phyloP scores from a whole-genome alignment of 1,284 basidiomycete species.

The Singerocomus rubriflavus region DNA sequence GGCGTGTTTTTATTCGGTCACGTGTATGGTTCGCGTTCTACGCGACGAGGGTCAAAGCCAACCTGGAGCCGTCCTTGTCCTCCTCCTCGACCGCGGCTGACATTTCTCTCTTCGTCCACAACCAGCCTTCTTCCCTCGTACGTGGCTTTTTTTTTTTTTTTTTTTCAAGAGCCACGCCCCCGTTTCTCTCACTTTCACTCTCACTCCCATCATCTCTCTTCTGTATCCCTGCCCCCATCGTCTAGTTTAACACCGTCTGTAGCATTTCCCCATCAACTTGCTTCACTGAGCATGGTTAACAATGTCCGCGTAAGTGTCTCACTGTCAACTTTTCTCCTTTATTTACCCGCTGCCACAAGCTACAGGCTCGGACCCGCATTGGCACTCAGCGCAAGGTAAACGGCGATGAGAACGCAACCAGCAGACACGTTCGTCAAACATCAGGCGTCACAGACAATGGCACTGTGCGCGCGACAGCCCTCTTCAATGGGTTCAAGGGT shows the following conservation, averaged over 20 bases:
- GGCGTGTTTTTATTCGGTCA: conserved; percentile 28
- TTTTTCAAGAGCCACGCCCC: conserved; percentile 18
- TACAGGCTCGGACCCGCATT: conserved; percentile 39
- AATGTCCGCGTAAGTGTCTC: conserved; percentile 47
- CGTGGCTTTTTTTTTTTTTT: conserved; percentile 10
- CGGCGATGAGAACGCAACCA: conserved; percentile 70
- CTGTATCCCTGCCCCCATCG: conserved; percentile 19
- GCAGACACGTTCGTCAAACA: conserved; percentile 57
- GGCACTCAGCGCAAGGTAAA: conserved; percentile 57
- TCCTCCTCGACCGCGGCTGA: conserved; percentile 30
- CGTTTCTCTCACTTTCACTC: conserved; percentile 20
- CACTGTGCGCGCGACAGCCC: conserved; percentile 48
- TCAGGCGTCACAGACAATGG: conserved; percentile 45
- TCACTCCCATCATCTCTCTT: conserved; percentile 22
- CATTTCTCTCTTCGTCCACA: conserved; percentile 15
- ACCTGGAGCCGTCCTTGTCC: conserved; percentile 12
- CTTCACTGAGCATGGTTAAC: conserved; percentile 49
- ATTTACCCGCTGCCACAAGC: conserved; percentile 19
- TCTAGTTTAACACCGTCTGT: conserved; percentile 22
- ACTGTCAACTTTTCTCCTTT: conserved; percentile 2
- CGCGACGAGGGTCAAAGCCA: conserved; percentile 23
- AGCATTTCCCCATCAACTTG: conserved; percentile 34
- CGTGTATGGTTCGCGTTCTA: conserved; percentile 36
- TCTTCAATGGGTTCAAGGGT: conserved; percentile 47
- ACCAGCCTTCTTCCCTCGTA: background rate